Percentiles rank a stretch among this genome's conserved stretches.
phyloP scores from a whole-genome alignment of 208 protist species.

The Trypanosoma vivax region DNA sequence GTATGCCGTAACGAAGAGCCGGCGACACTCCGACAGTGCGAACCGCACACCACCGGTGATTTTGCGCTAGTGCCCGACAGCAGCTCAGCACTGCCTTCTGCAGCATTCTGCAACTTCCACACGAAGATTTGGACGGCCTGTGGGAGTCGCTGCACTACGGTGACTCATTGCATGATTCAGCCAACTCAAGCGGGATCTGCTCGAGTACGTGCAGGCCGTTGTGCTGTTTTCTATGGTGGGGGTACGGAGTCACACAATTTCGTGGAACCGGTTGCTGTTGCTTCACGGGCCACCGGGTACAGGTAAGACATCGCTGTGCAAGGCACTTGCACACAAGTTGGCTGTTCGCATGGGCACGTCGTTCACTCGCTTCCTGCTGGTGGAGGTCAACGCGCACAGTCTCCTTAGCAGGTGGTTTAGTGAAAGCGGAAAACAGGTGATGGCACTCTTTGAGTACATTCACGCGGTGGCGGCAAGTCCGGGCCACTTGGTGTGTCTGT shows the following conservation, averaged over 20 bases:
- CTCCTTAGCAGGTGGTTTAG: slow-evolving; percentile 96
- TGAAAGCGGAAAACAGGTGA: slow-evolving; percentile 96
- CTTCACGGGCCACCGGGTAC: slow-evolving; percentile 93
- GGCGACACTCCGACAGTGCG: neutral
- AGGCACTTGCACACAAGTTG: slow-evolving; percentile 81
- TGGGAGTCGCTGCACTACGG: slow-evolving; percentile 88
- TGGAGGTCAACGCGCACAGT: slow-evolving; percentile 95
- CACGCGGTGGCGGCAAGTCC: slow-evolving; percentile 47
- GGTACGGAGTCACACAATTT: slow-evolving; percentile 73
- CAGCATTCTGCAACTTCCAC: slow-evolving; percentile 52
- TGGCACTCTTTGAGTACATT: slow-evolving; percentile 90
- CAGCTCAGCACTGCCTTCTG: slow-evolving; percentile 23
- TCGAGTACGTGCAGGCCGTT: slow-evolving; percentile 87
- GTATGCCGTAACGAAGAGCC: slow-evolving; percentile 5
- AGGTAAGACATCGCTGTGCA: slow-evolving; percentile 92
- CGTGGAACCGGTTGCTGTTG: slow-evolving; percentile 79
- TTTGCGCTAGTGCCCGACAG: neutral
- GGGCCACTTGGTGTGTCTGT: slow-evolving; percentile 68
- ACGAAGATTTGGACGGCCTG: slow-evolving; percentile 62
- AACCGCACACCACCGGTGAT: neutral
- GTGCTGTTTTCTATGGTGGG: slow-evolving; percentile 79
- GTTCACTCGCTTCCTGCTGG: slow-evolving; percentile 48
- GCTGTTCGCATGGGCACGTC: slow-evolving; percentile 41
- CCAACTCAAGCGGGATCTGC: slow-evolving; percentile 81
- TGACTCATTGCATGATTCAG: slow-evolving; percentile 35